Percentiles rank a stretch among this genome's conserved stretches.
Conservation (phyloP, 2,329 filamentous ascomycete species). For the Paecilomyces niveus region DNA sequence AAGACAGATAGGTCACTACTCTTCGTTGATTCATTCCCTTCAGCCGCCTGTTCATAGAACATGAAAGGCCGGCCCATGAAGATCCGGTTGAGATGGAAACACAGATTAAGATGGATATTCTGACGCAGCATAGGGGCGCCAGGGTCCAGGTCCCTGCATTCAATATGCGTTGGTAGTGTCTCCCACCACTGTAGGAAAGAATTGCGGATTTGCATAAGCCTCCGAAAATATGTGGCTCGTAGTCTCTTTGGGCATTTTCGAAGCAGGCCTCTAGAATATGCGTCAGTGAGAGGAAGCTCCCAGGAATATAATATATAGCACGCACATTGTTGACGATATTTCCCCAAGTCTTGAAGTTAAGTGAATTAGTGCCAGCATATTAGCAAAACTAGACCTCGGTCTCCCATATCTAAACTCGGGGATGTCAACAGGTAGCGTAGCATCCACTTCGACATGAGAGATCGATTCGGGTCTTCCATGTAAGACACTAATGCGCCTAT, state of each 20-base stretch:
- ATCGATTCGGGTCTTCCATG: slow-evolving; percentile 52
- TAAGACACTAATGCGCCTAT: slow-evolving; percentile 48
- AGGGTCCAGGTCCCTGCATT: slow-evolving; percentile 36
- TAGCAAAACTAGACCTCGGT: slow-evolving; percentile 37
- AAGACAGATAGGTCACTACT: slow-evolving; percentile 24
- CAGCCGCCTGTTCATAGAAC: slow-evolving; percentile 27
- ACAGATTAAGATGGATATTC: slow-evolving; percentile 46
- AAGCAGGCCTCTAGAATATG: slow-evolving; percentile 28
- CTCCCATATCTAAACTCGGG: slow-evolving; percentile 36
- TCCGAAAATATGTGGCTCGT: slow-evolving; percentile 33
- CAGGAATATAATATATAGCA: not conserved
- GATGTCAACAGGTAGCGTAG: slow-evolving; percentile 44
- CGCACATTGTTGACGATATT: slow-evolving; percentile 35
- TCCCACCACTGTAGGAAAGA: slow-evolving; percentile 37
- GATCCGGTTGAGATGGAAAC: slow-evolving; percentile 48
- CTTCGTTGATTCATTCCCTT: slow-evolving; percentile 25
- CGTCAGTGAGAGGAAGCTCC: slow-evolving; percentile 4
- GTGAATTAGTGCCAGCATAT: slow-evolving; percentile 43
- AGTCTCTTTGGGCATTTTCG: slow-evolving; percentile 33
- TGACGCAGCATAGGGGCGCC: slow-evolving; percentile 38
- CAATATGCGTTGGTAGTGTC: slow-evolving; percentile 28
- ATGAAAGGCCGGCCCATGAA: slow-evolving; percentile 50
- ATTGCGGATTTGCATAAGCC: slow-evolving; percentile 31
- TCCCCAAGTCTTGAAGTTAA: slow-evolving; percentile 36
- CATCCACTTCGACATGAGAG: slow-evolving; percentile 47